These are phyloP conservation scores for Cutaneotrichosporon sp. DNA, from an alignment of 1,284 basidiomycete genomes.

Conservation along the genomic window DNA sequence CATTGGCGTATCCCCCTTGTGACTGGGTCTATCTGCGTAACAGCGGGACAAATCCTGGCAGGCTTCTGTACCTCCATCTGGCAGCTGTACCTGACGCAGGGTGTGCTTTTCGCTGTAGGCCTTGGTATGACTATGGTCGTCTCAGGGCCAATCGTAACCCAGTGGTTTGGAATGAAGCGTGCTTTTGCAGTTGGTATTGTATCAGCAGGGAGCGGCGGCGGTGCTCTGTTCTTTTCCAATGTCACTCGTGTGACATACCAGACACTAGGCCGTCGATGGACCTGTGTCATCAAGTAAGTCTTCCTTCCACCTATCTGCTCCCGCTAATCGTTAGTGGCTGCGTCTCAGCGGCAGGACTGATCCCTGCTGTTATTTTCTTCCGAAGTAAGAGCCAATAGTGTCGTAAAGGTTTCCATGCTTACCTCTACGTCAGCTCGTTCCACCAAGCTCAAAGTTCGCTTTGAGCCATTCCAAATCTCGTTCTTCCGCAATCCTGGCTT, in stretches of 20 bases:
- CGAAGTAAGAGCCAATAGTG: slow-evolving; percentile 1
- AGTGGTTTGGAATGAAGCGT: slow-evolving; percentile 20
- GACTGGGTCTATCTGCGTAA: slow-evolving; percentile 22
- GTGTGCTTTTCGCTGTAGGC: slow-evolving; percentile 37
- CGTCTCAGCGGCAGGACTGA: slow-evolving; percentile 39
- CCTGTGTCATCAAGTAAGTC: slow-evolving; percentile 21
- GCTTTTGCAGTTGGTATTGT: slow-evolving; percentile 29
- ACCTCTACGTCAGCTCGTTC: slow-evolving; percentile 18
- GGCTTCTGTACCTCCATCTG: slow-evolving; percentile 27
- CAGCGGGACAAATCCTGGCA: slow-evolving; percentile 34
- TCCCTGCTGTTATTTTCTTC: slow-evolving; percentile 38
- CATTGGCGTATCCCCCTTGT: slow-evolving; percentile 15
- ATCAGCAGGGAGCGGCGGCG: slow-evolving; percentile 40
- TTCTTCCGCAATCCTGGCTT: slow-evolving; percentile 36
- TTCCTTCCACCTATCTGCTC: background rate
- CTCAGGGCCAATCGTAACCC: slow-evolving; percentile 14
- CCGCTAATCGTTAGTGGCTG: slow-evolving; percentile 43
- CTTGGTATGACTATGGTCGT: slow-evolving; percentile 24
- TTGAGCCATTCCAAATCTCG: slow-evolving; percentile 27
- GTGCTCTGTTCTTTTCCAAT: slow-evolving; percentile 42
- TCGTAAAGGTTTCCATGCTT: no score
- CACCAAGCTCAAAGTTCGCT: slow-evolving; percentile 24
- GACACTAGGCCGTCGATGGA: slow-evolving; percentile 38
- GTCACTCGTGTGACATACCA: slow-evolving; percentile 39
- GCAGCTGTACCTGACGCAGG: slow-evolving; percentile 36